Conservation (phyloP, 2,329 filamentous ascomycete species). For the Trichophyton simii region DNA sequence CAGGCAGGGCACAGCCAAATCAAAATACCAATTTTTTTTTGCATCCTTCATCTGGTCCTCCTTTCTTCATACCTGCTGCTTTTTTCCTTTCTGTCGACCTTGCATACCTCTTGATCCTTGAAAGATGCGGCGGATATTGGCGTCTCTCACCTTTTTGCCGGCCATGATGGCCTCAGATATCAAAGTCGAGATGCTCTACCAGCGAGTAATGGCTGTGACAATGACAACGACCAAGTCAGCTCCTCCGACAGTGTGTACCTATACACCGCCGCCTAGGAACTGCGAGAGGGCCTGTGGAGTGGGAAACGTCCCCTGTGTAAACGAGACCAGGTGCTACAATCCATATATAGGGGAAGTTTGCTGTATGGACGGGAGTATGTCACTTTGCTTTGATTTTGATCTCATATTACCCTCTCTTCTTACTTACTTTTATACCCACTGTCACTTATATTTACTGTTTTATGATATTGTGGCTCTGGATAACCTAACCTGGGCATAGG, state of each 20-base stretch:
- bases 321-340: slow-evolving; percentile 1
- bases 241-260: not conserved
- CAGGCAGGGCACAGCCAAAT: not conserved
- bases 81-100: not conserved
- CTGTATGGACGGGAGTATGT: slow-evolving; percentile 3
- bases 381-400: not conserved
- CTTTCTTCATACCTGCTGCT: not conserved
- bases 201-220: not conserved
- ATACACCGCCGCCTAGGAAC: not conserved
- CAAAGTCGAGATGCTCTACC: not conserved
- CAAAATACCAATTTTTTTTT: not conserved
- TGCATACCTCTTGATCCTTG: not conserved
- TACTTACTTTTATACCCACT: not conserved
- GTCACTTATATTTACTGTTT: not conserved
- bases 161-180: not conserved
- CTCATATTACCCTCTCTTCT: not conserved
- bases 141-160: not conserved
- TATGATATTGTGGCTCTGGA: not conserved
- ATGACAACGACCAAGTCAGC: not conserved
- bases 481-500: not conserved
- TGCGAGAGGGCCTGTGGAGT: slow-evolving; percentile 1
- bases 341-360: slow-evolving; percentile 2
- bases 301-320: slow-evolving; percentile 3
- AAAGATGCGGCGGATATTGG: not conserved
- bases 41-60: not conserved